phyloP scores from a whole-genome alignment of 768 basidiomycete genomes.

The Tulasnella sp. region DNA sequence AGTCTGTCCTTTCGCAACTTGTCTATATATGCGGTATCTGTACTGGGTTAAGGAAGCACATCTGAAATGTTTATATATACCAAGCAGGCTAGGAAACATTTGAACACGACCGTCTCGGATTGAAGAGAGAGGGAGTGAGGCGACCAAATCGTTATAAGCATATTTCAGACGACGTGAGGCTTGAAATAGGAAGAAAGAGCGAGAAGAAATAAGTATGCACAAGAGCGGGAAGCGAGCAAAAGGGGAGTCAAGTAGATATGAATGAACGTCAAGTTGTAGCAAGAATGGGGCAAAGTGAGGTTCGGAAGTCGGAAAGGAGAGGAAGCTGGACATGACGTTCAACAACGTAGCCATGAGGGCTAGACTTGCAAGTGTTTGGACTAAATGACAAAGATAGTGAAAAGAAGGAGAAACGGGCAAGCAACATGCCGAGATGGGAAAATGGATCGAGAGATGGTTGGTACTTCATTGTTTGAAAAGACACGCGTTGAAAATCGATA shows the following conservation, averaged over 20 bases:
- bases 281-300: neutral
- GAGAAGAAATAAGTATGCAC: neutral
- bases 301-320: too few relatives aligned
- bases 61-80: neutral
- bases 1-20: too few relatives aligned
- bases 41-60: too few relatives aligned
- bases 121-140: neutral
- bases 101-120: neutral
- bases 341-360: neutral
- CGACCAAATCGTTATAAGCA: constrained; percentile 3
- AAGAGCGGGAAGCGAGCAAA: neutral
- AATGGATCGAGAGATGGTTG: neutral
- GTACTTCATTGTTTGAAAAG: too few relatives aligned
- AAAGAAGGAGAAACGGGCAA: neutral
- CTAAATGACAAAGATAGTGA: neutral
- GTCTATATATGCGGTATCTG: too few relatives aligned
- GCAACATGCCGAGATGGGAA: neutral
- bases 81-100: neutral
- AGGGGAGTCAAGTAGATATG: neutral
- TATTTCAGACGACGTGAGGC: neutral
- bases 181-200: neutral
- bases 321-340: neutral
- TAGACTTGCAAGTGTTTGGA: neutral
- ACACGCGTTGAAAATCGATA: too few relatives aligned
- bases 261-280: neutral